Percentiles rank a stretch among this genome's conserved stretches.
These are phyloP conservation scores for Suhomyces kunorum DNA, from an alignment of 1,139 yeast species.

Conservation along the genomic window DNA sequence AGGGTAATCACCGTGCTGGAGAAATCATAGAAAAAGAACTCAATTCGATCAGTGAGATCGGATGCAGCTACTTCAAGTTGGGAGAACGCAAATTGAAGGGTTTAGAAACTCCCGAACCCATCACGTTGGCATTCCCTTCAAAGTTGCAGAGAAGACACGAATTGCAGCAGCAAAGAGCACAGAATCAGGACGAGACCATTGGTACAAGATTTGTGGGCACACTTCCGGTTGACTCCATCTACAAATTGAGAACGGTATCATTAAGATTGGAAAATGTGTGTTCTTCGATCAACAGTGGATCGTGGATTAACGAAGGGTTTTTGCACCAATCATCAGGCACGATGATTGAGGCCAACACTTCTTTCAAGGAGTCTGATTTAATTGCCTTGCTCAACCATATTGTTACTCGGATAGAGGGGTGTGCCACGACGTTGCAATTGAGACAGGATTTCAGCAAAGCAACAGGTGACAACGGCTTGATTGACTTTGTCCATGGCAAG, in stretches of 20 bases:
- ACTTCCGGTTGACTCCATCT: constrained; percentile 46
- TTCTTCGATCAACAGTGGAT: constrained; percentile 33
- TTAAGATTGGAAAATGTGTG: constrained; percentile 53
- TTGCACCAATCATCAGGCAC: constrained; percentile 29
- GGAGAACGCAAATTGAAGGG: constrained; percentile 95
- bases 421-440: constrained; percentile 39
- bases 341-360: constrained; percentile 24
- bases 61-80: constrained; percentile 65
- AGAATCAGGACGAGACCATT: constrained; percentile 16
- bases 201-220: constrained; percentile 39
- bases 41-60: constrained; percentile 63
- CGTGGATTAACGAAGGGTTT: constrained; percentile 29
- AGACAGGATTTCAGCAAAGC: constrained; percentile 34
- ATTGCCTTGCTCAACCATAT: constrained; percentile 60
- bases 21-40: constrained; percentile 70
- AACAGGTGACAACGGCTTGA: constrained; percentile 27
- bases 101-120: constrained; percentile 86
- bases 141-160: constrained; percentile 59
- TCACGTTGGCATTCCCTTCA: constrained; percentile 77
- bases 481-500: constrained; percentile 25
- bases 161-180: constrained; percentile 37
- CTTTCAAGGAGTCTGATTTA: constrained; percentile 38
- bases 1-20: constrained; percentile 60
- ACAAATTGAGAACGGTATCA: constrained; percentile 50
- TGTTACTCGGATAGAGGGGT: constrained; percentile 63